Evolutionary conservation across 306 rosid species (phyloP).

Genomic region (Trifolium dubium): DNA sequence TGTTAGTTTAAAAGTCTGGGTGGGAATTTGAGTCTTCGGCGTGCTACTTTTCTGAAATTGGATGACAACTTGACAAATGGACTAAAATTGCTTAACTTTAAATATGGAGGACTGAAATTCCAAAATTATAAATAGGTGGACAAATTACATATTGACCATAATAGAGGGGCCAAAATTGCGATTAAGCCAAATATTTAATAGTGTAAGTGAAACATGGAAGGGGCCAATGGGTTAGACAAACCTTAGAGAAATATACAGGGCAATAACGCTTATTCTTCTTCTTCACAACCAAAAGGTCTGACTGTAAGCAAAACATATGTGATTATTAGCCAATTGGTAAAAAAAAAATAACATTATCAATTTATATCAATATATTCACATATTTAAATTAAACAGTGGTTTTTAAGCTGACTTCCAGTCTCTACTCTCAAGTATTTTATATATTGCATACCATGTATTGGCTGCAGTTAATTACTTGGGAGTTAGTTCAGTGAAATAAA

Average conservation of each 20-base stretch:
- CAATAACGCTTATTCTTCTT: constrained; percentile 92
- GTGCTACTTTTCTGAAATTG: neutral
- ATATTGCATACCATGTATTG: neutral
- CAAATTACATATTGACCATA: neutral
- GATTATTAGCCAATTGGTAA: constrained; percentile 41
- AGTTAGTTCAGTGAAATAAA: constrained; percentile 25
- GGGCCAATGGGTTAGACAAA: constrained; percentile 51
- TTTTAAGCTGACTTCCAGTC: constrained; percentile 1
- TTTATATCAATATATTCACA: neutral
- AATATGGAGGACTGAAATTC: no score
- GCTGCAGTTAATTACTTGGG: constrained; percentile 18
- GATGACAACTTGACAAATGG: neutral
- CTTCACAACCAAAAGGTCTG: constrained; percentile 88
- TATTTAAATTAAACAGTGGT: neutral
- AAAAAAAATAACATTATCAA: neutral
- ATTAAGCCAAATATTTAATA: neutral
- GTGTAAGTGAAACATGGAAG: constrained; percentile 6
- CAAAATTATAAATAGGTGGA: neutral
- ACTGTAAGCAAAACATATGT: constrained; percentile 60
- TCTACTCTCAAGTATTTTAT: constrained; percentile 16
- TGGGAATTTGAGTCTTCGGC: neutral
- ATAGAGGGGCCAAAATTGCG: neutral
- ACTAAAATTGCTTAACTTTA: no score
- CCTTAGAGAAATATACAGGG: constrained; percentile 92
- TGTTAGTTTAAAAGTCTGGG: neutral